A percentile compares a stretch with the other conserved stretches of the same genome.
Conservation (phyloP, 2,329 filamentous ascomycete genomes). For the Pseudogymnoascus sp. region DNA sequence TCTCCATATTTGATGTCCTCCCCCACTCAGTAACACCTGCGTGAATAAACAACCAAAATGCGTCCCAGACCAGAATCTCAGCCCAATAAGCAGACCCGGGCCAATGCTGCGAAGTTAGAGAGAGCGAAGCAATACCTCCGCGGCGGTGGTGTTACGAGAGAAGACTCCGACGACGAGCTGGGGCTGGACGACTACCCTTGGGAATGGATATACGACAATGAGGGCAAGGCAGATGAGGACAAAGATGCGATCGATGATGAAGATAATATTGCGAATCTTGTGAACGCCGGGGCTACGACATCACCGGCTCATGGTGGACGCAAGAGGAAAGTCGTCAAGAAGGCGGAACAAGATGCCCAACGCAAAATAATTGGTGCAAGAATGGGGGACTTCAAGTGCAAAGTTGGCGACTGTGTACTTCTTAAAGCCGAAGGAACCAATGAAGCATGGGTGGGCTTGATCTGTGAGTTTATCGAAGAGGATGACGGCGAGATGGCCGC, state of each 20-base stretch:
- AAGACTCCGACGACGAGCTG: conserved; percentile 85
- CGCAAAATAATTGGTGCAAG: conserved; percentile 67
- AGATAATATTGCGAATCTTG: conserved; percentile 13
- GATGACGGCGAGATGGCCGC: conserved; percentile 70
- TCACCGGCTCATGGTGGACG: conserved; percentile 12
- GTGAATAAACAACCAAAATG: conserved; percentile 19
- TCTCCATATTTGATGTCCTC: conserved; percentile 1
- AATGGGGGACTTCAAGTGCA: conserved; percentile 74
- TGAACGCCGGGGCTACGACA: conserved; percentile 14
- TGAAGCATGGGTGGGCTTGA: conserved; percentile 87
- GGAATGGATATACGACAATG: conserved; percentile 65
- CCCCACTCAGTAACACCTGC: background rate
- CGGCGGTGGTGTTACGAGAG: conserved; percentile 32
- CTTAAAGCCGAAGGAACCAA: conserved; percentile 80
- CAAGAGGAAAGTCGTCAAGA: conserved; percentile 21
- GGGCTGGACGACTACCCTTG: conserved; percentile 63
- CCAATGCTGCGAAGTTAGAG: conserved; percentile 24
- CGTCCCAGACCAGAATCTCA: conserved; percentile 16
- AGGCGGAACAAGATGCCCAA: conserved; percentile 23
- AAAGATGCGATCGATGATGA: conserved; percentile 9
- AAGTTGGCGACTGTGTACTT: conserved; percentile 73
- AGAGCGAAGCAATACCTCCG: conserved; percentile 34
- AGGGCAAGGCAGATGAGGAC: conserved; percentile 11
- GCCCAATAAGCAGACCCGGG: conserved; percentile 14
- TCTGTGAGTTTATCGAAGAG: conserved; percentile 70